Percentiles rank a stretch among this genome's conserved stretches.
These are phyloP conservation scores for Mesembryanthemum crystallinum DNA, from an alignment of 148 eudicot species.

Conservation along the genomic window DNA sequence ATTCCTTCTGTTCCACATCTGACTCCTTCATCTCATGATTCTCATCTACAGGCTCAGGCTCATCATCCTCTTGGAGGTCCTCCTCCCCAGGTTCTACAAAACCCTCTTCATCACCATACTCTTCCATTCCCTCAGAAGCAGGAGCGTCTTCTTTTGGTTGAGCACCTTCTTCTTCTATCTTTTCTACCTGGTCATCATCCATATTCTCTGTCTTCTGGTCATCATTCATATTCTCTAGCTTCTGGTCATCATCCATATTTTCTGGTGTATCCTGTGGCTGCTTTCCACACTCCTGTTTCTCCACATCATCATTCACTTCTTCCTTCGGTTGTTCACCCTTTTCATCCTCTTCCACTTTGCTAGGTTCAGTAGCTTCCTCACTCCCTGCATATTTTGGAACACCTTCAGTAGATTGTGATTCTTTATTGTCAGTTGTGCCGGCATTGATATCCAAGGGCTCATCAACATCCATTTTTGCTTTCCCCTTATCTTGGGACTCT, in stretches of 20 bases:
- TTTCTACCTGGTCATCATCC: conserved; percentile 30
- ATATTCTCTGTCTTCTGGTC: conserved; percentile 21
- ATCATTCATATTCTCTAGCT: conserved; percentile 18
- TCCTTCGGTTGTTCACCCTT: conserved; percentile 19
- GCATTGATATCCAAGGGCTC: conserved; percentile 14
- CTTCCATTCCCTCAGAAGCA: conserved; percentile 41
- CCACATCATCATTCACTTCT: conserved; percentile 22
- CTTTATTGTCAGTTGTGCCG: conserved; percentile 17
- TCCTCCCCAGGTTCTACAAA: conserved; percentile 57
- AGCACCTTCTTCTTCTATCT: conserved; percentile 27
- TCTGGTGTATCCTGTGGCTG: conserved; percentile 21
- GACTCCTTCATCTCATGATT: conserved; percentile 33
- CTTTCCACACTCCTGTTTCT: conserved; percentile 19
- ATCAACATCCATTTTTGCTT: conserved; percentile 28
- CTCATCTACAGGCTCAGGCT: conserved; percentile 37
- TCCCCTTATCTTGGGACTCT: conserved; percentile 30
- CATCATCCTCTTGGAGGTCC: conserved; percentile 46
- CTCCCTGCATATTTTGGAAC: conserved; percentile 14
- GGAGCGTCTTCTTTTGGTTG: conserved; percentile 31
- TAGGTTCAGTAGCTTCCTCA: conserved; percentile 28
- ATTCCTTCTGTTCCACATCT: conserved; percentile 52
- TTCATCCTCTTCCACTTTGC: conserved; percentile 28
- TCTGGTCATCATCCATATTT: conserved; percentile 16
- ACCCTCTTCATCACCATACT: conserved; percentile 45
- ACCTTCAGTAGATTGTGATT: conserved; percentile 18